Percentiles rank a stretch among this genome's conserved stretches.
These are phyloP conservation scores for Rhizopus sp. DNA, from an alignment of 371 early-diverging fungal species.

Conservation along the genomic window DNA sequence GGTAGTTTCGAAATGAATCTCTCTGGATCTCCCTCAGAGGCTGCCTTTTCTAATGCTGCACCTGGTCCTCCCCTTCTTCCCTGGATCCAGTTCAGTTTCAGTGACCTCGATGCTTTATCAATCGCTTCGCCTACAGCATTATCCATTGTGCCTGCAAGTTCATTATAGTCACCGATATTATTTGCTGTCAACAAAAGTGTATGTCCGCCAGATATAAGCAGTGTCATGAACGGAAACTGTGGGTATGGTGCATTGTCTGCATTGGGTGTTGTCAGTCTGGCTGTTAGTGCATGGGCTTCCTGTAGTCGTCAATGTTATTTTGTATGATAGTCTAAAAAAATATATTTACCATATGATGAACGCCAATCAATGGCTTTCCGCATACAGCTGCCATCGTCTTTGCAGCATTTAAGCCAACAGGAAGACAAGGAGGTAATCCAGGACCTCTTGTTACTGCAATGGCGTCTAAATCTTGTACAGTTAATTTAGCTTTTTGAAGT, in stretches of 20 bases:
- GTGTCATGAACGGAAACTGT: constrained; percentile 73
- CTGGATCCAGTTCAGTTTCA: constrained; percentile 67
- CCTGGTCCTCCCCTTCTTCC: constrained; percentile 77
- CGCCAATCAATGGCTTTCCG: constrained; percentile 74
- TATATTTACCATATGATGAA: constrained; percentile 81
- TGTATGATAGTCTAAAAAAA: background rate
- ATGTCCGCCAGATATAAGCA: constrained; percentile 85
- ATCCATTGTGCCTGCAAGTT: constrained; percentile 74
- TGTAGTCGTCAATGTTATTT: background rate
- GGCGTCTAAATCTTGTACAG: constrained; percentile 67
- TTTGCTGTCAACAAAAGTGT: constrained; percentile 71
- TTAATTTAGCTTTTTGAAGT: constrained; percentile 58
- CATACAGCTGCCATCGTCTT: constrained; percentile 77
- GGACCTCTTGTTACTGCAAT: constrained; percentile 87
- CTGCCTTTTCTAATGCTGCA: constrained; percentile 73
- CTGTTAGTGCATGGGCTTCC: constrained; percentile 79
- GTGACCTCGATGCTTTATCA: constrained; percentile 75
- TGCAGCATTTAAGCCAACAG: constrained; percentile 79
- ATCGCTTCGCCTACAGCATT: constrained; percentile 84
- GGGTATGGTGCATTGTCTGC: constrained; percentile 33
- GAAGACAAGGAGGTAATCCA: constrained; percentile 75
- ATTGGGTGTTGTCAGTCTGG: constrained; percentile 51
- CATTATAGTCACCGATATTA: constrained; percentile 63
- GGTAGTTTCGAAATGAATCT: constrained; percentile 58
- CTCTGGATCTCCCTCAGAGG: constrained; percentile 53